These are phyloP conservation scores for Dictyostelium firmibasis DNA, from an alignment of 78 protist genomes.

Conservation along the genomic window DNA sequence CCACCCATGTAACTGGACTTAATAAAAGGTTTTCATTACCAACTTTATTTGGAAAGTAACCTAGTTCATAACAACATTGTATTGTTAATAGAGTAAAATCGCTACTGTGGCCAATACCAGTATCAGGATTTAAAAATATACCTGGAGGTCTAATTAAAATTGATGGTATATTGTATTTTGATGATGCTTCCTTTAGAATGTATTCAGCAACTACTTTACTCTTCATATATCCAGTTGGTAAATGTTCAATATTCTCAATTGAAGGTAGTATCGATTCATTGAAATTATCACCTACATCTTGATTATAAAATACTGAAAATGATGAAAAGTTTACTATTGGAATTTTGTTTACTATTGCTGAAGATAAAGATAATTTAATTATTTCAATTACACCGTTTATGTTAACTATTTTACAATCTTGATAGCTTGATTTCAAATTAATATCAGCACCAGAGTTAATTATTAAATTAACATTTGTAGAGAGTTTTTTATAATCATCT, in stretches of 20 bases:
- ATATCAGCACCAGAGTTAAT: neutral
- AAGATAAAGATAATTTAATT: neutral
- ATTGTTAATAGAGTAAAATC: neutral
- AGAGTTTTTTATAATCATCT: neutral
- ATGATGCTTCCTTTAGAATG: neutral
- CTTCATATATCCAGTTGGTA: constrained; percentile 26
- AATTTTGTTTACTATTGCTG: neutral
- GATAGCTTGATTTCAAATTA: neutral
- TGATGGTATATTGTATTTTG: neutral
- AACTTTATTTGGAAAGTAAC: neutral
- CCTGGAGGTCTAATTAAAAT: constrained; percentile 6
- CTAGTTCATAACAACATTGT: neutral
- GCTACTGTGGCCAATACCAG: neutral
- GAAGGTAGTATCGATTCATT: constrained; percentile 9
- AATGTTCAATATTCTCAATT: neutral
- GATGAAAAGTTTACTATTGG: constrained; percentile 35
- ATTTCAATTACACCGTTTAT: neutral
- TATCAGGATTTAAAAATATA: neutral
- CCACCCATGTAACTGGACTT: neutral
- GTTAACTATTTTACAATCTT: neutral
- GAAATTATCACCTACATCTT: neutral
- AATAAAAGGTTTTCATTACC: neutral
- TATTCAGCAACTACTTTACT: constrained; percentile 37
- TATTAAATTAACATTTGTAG: neutral
- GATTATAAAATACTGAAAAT: constrained; percentile 14